phyloP scores from a whole-genome alignment of 2,329 filamentous ascomycete species.

The Macrophomina tecta region DNA sequence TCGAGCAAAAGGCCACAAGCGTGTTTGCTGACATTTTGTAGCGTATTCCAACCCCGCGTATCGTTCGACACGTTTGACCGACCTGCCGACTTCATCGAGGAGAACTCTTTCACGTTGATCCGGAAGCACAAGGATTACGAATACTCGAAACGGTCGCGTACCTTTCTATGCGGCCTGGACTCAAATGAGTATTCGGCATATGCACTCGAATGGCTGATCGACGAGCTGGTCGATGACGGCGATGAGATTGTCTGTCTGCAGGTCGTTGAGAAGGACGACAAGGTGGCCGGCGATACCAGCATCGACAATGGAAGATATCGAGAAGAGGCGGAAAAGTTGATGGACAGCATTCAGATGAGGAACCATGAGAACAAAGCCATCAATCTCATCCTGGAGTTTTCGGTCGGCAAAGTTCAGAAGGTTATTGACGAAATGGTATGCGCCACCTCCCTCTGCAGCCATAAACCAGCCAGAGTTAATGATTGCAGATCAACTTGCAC shows the following conservation, averaged over 20 bases:
- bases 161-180: constrained; percentile 89
- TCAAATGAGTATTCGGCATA: constrained; percentile 92
- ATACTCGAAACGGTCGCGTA: constrained; percentile 78
- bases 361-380: constrained; percentile 85
- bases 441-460: constrained; percentile 31
- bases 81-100: constrained; percentile 64
- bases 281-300: constrained; percentile 65
- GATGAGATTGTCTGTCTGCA: constrained; percentile 91
- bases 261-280: constrained; percentile 83
- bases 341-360: constrained; percentile 78
- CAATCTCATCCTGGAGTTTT: constrained; percentile 83
- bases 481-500: constrained; percentile 80
- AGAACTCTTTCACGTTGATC: constrained; percentile 76
- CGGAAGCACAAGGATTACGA: constrained; percentile 87
- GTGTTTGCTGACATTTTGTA: constrained; percentile 36
- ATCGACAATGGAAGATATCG: constrained; percentile 74
- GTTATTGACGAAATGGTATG: constrained; percentile 89
- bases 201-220: constrained; percentile 88
- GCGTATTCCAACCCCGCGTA: constrained; percentile 70
- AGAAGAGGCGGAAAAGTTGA: constrained; percentile 74
- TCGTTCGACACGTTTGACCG: constrained; percentile 78
- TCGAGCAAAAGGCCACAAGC: not conserved
- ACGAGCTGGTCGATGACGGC: constrained; percentile 90
- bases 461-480: constrained; percentile 28
- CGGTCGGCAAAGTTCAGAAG: constrained; percentile 85